Evolutionary conservation across 306 rosid species (phyloP), one percentile per base, ranked within the genome.

Genomic region (Citrullus colocynthis): DNA sequence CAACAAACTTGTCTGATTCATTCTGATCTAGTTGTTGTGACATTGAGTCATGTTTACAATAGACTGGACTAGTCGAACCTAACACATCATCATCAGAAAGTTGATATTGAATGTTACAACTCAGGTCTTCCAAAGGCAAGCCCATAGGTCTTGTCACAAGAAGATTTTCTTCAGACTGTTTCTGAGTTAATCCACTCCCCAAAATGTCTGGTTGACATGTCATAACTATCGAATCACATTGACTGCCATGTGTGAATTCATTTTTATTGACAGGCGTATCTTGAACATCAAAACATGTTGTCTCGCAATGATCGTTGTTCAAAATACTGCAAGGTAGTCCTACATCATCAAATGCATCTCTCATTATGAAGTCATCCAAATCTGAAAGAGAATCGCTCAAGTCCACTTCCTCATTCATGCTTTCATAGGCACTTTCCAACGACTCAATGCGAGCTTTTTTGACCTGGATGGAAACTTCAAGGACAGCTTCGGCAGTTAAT

Each of bases 401-500:
- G 62, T 78, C 88, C 67, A 82, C 79, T 76, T 85, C 91, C 80
- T 83, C 88, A 36, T 54, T 34, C 36, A 83, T 66, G 76, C 65
- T 81, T 77, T 70, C 79, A 41, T 59, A 76, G 80, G 78, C 79
- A 78, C 84, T 88, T 74, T 90, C 89, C 64, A 81, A 81, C 81
- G 80, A 80, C 66, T 88, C 86, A 39, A 86, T 81, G 54, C 97
- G 82, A 80, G 96, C 87, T 80, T 86, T 86, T 90, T 90, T 91
- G 80, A 94, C 88, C 77, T 54, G 80, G 65, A 94, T 96, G 78
- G 97, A 88, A 85, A 81, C 87, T 87, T 94, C 98, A 82, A 91
- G 93, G 21, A 87, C 82, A 69, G 85, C 85, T 80, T 83, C 85
- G 58, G 85, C 57, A 79, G 77, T 82, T 58, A 84, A 41, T 81